Conservation (phyloP, 805 yeast species). For the Yarrowia sp. region DNA sequence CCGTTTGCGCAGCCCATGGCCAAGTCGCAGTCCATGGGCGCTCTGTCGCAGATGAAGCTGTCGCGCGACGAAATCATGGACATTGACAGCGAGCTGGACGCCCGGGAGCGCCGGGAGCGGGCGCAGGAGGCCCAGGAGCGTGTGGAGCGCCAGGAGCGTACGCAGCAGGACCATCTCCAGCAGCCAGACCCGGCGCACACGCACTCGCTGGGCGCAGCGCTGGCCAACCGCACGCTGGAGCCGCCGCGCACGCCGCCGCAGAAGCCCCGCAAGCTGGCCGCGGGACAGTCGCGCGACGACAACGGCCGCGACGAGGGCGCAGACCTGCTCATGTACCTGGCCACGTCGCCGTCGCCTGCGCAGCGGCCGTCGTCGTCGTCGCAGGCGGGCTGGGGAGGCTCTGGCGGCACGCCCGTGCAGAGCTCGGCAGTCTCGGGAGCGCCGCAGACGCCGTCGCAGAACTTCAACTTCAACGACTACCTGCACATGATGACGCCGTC, state of each 20-base stretch:
- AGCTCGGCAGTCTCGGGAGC: constrained; percentile 41
- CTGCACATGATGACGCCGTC: constrained; percentile 77
- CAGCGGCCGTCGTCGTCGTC: constrained; percentile 43
- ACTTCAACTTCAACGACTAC: constrained; percentile 81
- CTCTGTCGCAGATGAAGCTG: constrained; percentile 21
- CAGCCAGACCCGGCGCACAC: constrained; percentile 9
- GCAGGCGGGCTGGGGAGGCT: constrained; percentile 31
- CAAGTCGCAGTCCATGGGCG: constrained; percentile 38
- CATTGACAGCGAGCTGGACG: constrained; percentile 28
- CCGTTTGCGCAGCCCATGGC: constrained; percentile 29
- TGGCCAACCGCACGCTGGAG: constrained; percentile 37
- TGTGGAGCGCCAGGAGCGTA: background rate
- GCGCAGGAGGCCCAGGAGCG: background rate
- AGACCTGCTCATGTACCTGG: constrained; percentile 77
- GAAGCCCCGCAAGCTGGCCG: constrained; percentile 37
- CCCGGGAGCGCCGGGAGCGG: constrained; percentile 4
- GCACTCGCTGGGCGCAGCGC: constrained; percentile 14
- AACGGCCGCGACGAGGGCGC: constrained; percentile 68
- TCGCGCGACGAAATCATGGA: constrained; percentile 28
- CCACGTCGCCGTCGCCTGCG: constrained; percentile 81
- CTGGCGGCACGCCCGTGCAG: constrained; percentile 31
- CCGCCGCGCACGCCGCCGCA: constrained; percentile 48
- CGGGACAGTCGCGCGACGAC: constrained; percentile 33
- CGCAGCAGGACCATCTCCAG: constrained; percentile 1
- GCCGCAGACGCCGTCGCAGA: constrained; percentile 52